Evolutionary conservation across 306 rosid species (phyloP), one percentile per base, ranked within the genome.

Genomic region (Cicer chorassanicum): DNA sequence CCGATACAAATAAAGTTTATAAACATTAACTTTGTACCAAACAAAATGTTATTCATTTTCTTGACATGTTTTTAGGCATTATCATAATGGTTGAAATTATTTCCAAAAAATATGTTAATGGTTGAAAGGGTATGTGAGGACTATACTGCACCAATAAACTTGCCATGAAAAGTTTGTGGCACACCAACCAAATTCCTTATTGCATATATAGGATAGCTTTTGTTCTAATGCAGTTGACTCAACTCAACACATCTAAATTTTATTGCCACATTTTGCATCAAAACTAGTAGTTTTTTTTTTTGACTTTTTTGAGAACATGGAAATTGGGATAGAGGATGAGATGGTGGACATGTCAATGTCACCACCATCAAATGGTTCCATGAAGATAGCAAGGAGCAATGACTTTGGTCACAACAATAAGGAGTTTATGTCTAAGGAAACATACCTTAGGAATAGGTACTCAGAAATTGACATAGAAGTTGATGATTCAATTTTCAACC

Each of bases 101-200:
- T 44, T 10, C 60, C 4, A 55, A 15, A 77, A 46, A 8, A 45
- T 71, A 49, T 42, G 49, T 80, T 24, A 65, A 69, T 82, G 88
- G 79, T 80, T 78, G 48, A 82, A 86, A 80, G 81, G 77, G 88
- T 16, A 81, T 84, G 89, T 75, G 76, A 45, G 77, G 62, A 73
- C 54, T 59, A 67, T 1, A 68, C 7, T 41, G 72, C 70, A 84
- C 54, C 77, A 77, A 69, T 55, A 76, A 76, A 14, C 40, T 39
- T 74, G 73, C 75, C 89, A 91, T 87, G 82, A 85, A 80, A 93
- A 93, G 92, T 75, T 82, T 87, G 93, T 89, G 96, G 61, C 67
- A 66, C 29, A 91, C 92, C 94, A 88, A 88, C 80, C 87, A 45
- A 43, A 74, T 42, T 46, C 68, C 85, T 84, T 68, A 84, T 75